Base-by-base conservation (phyloP, 306 rosid genomes). In the Dryas drummondii region DNA sequence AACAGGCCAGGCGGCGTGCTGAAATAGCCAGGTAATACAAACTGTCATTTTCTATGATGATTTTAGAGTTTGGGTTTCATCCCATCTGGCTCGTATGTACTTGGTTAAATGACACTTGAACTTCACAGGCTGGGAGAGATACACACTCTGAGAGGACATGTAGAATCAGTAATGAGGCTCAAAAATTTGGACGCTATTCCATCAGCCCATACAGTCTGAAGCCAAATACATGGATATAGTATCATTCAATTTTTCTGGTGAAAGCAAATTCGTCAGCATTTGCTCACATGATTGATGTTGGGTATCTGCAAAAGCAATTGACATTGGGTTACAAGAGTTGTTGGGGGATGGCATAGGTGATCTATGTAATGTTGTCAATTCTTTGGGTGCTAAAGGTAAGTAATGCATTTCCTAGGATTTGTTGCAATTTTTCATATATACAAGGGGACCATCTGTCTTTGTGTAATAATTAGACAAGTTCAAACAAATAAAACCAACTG, bases 1-100 rank as follows among this genome's bases (percentile, higher is more conserved):
- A 87, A 76, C 90, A 89, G 77, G 94, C 94, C 78, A 80, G 82
- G 66, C 72, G 94, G 68, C 94, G 94, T 15, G 94, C 94, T 27
- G 91, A 89, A 78, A 89, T 89, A 53, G 94, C 94, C 63, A 87
- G 93, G 93, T 88, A 71, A 71, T 6, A 13, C 46, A 42, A 68
- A 27, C 73, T 3, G 1, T 11, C 27, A 32, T 51, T 14, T 51
- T n/a, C n/a, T 68, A 5, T 44, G 53, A 7, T 16, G 5, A 26
- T 7, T 48, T 50, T 51, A 40, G n/a, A 22, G 71, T 14, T 10
- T 49, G 12, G 44, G 22, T 49, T 49, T 15, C 45, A 49, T 50
- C 48, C 19, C 17, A 32, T 68, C 60, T 50, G 7, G 44, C 73
- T 48, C 4, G 19, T 37, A 32, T 27, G 47, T 57, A 14, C 27